These are phyloP conservation scores for Kockovaella imperatae DNA, from an alignment of 768 basidiomycete species.

Conservation along the genomic window DNA sequence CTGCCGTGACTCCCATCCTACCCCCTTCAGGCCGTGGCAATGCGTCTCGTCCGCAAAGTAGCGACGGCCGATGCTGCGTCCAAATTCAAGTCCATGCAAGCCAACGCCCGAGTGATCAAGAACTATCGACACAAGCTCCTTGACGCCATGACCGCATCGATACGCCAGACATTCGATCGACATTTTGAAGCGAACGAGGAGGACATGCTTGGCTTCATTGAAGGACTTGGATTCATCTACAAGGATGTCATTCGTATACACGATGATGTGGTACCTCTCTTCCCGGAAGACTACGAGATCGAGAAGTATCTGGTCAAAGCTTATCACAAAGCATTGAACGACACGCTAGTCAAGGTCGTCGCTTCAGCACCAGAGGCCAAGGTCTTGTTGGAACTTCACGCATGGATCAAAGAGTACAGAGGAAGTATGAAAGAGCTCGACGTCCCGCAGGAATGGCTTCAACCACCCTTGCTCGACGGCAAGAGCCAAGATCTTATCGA, in stretches of 20 bases:
- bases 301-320: constrained; percentile 72
- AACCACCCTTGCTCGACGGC: constrained; percentile 87
- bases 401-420: constrained; percentile 94
- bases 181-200: constrained; percentile 58
- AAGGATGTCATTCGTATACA: constrained; percentile 91
- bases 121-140: constrained; percentile 86
- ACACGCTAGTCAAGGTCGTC: constrained; percentile 61
- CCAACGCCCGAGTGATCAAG: constrained; percentile 85
- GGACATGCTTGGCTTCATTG: constrained; percentile 66
- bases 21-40: constrained; percentile 67
- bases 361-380: constrained; percentile 77
- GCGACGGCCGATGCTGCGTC: constrained; percentile 86
- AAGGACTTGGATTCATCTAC: constrained; percentile 79
- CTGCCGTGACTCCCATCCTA: neutral
- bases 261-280: constrained; percentile 77
- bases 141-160: constrained; percentile 69
- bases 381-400: constrained; percentile 72
- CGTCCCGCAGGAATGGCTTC: constrained; percentile 67
- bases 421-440: constrained; percentile 89
- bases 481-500: constrained; percentile 90
- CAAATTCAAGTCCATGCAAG: constrained; percentile 87
- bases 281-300: constrained; percentile 87
- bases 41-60: constrained; percentile 87
- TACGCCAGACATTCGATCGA: constrained; percentile 61
- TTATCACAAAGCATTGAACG: constrained; percentile 80